Conservation (phyloP, 2,329 filamentous ascomycete species). For the Cordyceps farinosa region DNA sequence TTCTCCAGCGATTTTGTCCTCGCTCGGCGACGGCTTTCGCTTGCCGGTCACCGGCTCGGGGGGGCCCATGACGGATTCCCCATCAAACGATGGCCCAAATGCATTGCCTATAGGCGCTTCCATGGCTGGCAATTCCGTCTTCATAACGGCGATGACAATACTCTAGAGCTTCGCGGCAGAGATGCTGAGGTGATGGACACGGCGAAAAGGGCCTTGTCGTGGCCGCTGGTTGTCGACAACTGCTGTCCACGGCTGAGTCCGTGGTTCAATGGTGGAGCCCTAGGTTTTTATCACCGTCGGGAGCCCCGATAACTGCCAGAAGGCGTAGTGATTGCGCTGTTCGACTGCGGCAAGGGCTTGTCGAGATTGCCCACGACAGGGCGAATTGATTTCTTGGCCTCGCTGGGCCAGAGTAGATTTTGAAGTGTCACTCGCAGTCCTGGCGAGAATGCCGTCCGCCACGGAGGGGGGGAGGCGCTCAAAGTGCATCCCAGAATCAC, state of each 20-base stretch:
- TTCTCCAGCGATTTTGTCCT: conserved; percentile 22
- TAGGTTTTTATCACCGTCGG: not conserved
- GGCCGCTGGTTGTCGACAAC: not conserved
- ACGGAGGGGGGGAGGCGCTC: not conserved
- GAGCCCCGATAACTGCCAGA: not conserved
- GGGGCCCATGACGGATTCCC: not conserved
- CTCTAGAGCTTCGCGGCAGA: not conserved
- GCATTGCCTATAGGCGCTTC: not conserved
- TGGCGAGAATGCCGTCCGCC: not conserved
- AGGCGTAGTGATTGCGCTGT: not conserved
- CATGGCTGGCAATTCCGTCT: conserved; percentile 4
- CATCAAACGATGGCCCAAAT: not conserved
- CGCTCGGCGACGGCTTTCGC: conserved; percentile 26
- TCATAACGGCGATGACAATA: not conserved
- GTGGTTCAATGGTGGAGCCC: conserved; percentile 2
- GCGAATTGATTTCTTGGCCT: not conserved
- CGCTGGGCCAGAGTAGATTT: not conserved
- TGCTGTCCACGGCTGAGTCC: not conserved
- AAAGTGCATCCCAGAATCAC: not conserved
- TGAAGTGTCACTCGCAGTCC: not conserved
- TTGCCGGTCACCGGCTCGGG: conserved; percentile 1
- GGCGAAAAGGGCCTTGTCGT: not conserved
- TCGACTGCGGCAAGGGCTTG: not conserved
- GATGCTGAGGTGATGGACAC: not conserved
- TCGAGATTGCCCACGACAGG: not conserved